Percentiles rank a stretch among this genome's conserved stretches.
These are phyloP conservation scores for Dacryopinax primogenitus DNA, from an alignment of 768 basidiomycete species.

Conservation along the genomic window DNA sequence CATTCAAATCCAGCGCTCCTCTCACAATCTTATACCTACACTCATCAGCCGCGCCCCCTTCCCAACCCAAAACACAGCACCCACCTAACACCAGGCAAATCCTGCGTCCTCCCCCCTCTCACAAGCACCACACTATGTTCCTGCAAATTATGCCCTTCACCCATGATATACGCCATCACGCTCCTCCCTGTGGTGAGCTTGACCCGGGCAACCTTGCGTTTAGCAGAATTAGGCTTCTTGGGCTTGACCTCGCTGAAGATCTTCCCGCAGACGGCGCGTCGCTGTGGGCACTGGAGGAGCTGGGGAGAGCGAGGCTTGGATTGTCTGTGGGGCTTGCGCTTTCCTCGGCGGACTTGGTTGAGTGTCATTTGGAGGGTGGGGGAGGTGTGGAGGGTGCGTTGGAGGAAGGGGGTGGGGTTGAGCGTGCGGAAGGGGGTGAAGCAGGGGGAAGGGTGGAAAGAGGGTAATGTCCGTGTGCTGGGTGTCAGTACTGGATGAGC, in stretches of 20 bases:
- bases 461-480: too few relatives aligned
- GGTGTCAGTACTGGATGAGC: too few relatives aligned
- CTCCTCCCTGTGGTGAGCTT: slow-evolving; percentile 82
- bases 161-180: slow-evolving; percentile 86
- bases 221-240: slow-evolving; percentile 97
- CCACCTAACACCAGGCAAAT: slow-evolving; percentile 93
- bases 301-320: slow-evolving; percentile 61
- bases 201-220: slow-evolving; percentile 90
- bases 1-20: slow-evolving; percentile 81
- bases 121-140: slow-evolving; percentile 93
- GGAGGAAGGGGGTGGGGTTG: background rate
- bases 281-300: slow-evolving; percentile 65
- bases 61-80: slow-evolving; percentile 19
- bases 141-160: slow-evolving; percentile 95
- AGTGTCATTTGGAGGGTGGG: slow-evolving; percentile 41
- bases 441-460: too few relatives aligned
- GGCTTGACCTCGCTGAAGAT: slow-evolving; percentile 65
- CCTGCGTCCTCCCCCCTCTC: slow-evolving; percentile 91
- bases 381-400: slow-evolving; percentile 17
- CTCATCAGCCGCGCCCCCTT: background rate
- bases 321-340: slow-evolving; percentile 39
- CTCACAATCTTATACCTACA: slow-evolving; percentile 86
- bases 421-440: too few relatives aligned
- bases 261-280: slow-evolving; percentile 81
- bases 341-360: slow-evolving; percentile 72